Conservation (phyloP, 2,329 filamentous ascomycete genomes). For the Cladorrhinum sp. region DNA sequence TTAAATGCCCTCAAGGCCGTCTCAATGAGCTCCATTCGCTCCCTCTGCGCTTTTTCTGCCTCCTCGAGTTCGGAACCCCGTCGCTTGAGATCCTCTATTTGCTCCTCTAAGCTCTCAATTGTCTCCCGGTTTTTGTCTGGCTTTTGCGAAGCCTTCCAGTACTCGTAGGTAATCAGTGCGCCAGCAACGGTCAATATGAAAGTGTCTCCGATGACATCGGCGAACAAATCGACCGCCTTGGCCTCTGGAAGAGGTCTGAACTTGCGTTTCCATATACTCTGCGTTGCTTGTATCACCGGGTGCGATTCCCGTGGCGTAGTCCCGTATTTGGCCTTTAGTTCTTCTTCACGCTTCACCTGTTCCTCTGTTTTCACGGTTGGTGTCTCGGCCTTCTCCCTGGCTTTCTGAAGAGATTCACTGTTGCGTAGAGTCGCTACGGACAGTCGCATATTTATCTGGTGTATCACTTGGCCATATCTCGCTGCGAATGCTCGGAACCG, state of each 20-base stretch:
- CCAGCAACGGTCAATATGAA: slow-evolving; percentile 61
- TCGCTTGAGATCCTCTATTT: slow-evolving; percentile 48
- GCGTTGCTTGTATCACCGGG: slow-evolving; percentile 31
- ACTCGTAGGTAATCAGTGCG: slow-evolving; percentile 59
- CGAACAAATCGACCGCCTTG: slow-evolving; percentile 65
- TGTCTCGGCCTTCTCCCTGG: slow-evolving; percentile 60
- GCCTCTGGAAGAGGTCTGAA: slow-evolving; percentile 61
- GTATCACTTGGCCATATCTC: slow-evolving; percentile 60
- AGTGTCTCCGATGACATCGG: slow-evolving; percentile 60
- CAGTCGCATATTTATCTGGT: slow-evolving; percentile 65
- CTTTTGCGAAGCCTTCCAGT: slow-evolving; percentile 56
- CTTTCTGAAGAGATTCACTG: slow-evolving; percentile 53
- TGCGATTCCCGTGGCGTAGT: slow-evolving; percentile 40
- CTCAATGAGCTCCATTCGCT: slow-evolving; percentile 51
- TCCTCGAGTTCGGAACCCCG: slow-evolving; percentile 51
- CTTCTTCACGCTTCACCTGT: slow-evolving; percentile 54
- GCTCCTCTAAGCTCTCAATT: slow-evolving; percentile 48
- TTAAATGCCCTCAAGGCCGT: slow-evolving; percentile 49
- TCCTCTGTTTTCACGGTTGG: slow-evolving; percentile 65
- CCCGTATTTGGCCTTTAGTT: slow-evolving; percentile 42
- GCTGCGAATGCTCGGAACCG: slow-evolving; percentile 60
- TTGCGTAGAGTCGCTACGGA: slow-evolving; percentile 59
- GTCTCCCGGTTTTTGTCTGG: slow-evolving; percentile 56
- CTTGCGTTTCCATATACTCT: slow-evolving; percentile 59
- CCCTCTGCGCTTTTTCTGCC: slow-evolving; percentile 43